Evolutionary conservation across 225 moss, liverwort and hornwort species (phyloP).

Genomic region (Physcomitrium patens): DNA sequence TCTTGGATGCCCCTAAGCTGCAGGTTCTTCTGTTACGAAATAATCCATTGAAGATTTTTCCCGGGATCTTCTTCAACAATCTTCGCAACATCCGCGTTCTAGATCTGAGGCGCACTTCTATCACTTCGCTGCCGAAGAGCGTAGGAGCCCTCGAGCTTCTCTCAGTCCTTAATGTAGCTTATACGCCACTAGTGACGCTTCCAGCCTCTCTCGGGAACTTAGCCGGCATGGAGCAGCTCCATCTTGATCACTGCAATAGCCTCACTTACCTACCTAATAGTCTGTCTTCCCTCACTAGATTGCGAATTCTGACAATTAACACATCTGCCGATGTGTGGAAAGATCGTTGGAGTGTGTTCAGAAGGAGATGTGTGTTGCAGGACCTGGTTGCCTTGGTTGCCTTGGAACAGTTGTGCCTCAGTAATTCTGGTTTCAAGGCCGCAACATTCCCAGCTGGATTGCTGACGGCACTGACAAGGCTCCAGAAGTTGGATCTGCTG

Average conservation of each 20-base stretch:
- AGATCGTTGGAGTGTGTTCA: not conserved
- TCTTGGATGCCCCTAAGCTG: slow-evolving; percentile 25
- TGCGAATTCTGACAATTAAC: not conserved
- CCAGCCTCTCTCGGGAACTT: slow-evolving; percentile 17
- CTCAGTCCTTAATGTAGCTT: not conserved
- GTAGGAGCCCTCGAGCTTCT: slow-evolving; percentile 11
- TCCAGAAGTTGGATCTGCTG: no score
- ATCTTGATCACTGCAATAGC: not conserved
- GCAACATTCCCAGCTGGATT: not conserved
- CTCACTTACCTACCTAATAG: slow-evolving; percentile 10
- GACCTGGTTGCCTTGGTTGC: slow-evolving; percentile 24
- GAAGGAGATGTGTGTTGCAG: slow-evolving; percentile 24
- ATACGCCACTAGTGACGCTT: not conserved
- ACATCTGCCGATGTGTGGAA: slow-evolving; percentile 9
- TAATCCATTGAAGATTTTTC: slow-evolving; percentile 7
- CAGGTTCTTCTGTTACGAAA: slow-evolving; percentile 9
- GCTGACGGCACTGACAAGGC: no score
- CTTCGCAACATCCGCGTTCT: slow-evolving; percentile 28
- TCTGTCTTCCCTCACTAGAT: slow-evolving; percentile 9
- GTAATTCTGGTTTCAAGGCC: not conserved
- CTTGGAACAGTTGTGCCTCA: slow-evolving; percentile 15
- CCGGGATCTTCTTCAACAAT: not conserved
- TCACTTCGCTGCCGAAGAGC: slow-evolving; percentile 21
- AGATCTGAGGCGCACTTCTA: not conserved
- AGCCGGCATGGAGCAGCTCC: not conserved